Percentiles rank a stretch among this genome's conserved stretches.
Evolutionary conservation across 805 yeast genomes (phyloP).

Genomic region (Pichia paraexigua): DNA sequence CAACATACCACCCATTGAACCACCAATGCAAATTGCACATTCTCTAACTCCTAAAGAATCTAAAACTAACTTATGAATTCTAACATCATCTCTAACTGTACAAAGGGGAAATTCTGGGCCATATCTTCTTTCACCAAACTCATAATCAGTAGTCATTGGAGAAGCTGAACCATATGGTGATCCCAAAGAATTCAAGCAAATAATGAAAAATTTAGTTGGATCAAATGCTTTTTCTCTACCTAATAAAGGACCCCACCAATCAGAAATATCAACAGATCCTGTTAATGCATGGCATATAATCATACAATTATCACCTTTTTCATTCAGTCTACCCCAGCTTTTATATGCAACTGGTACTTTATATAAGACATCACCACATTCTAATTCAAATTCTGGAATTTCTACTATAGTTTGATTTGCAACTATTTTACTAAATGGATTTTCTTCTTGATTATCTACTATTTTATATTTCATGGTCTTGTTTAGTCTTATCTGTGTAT

Average conservation of each 20-base stretch:
- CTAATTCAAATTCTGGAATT: conserved; percentile 66
- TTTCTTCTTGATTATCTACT: conserved; percentile 43
- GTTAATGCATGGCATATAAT: conserved; percentile 95
- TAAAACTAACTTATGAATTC: conserved; percentile 65
- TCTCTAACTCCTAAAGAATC: conserved; percentile 74
- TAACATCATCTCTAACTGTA: conserved; percentile 89
- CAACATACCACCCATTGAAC: conserved; percentile 99
- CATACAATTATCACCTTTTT: conserved; percentile 62
- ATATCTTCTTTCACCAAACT: conserved; percentile 60
- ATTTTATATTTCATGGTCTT: conserved; percentile 28
- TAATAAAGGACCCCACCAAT: conserved; percentile 98
- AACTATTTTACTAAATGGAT: conserved; percentile 65
- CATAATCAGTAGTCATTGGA: conserved; percentile 76
- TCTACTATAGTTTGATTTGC: conserved; percentile 70
- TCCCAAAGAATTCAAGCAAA: conserved; percentile 89
- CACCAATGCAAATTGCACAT: conserved; percentile 85
- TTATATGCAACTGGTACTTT: conserved; percentile 91
- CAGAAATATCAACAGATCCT: conserved; percentile 90
- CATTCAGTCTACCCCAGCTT: conserved; percentile 87
- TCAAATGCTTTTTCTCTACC: conserved; percentile 87
- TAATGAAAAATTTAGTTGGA: conserved; percentile 75
- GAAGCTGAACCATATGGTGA: conserved; percentile 96
- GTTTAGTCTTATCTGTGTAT: neutral
- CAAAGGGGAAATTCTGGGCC: conserved; percentile 95
- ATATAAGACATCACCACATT: conserved; percentile 66